phyloP scores from a whole-genome alignment of 2,329 filamentous ascomycete species.

The Colletotrichum liaoningense region DNA sequence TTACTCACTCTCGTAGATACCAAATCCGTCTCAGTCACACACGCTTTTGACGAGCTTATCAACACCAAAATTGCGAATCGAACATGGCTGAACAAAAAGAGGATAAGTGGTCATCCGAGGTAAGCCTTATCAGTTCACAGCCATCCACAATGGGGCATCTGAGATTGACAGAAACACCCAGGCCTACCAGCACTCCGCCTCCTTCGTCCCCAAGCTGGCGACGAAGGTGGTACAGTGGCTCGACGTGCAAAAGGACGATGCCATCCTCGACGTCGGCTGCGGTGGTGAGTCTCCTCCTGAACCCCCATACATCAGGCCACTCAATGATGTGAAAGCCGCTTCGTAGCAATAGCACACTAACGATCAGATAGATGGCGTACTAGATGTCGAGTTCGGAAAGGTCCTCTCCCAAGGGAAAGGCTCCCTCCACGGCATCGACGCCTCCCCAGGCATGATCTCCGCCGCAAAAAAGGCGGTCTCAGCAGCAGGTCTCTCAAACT shows the following conservation, averaged over 20 bases:
- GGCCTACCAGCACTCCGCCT: conserved; percentile 71
- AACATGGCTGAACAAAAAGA: conserved; percentile 40
- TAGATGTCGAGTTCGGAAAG: conserved; percentile 65
- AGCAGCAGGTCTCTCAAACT: conserved; percentile 46
- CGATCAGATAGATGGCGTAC: conserved; percentile 61
- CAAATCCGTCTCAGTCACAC: neutral
- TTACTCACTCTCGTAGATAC: neutral
- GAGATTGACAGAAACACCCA: conserved; percentile 41
- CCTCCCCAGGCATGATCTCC: conserved; percentile 68
- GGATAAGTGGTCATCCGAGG: conserved; percentile 56
- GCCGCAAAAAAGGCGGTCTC: conserved; percentile 57
- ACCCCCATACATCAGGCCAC: no score
- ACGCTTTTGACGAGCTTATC: neutral
- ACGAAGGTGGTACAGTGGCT: conserved; percentile 69
- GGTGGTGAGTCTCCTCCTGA: conserved; percentile 57
- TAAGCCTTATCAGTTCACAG: conserved; percentile 21
- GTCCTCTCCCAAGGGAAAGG: conserved; percentile 58
- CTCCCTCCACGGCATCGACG: conserved; percentile 67
- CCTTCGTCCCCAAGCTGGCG: conserved; percentile 73
- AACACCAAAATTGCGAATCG: neutral
- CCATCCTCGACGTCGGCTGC: conserved; percentile 72
- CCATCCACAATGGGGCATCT: fast-evolving
- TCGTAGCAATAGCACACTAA: conserved; percentile 10
- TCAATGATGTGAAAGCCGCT: no score
- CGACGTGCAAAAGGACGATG: conserved; percentile 67